Conservation (phyloP, 2,329 filamentous ascomycete genomes). For the Botrytis fabae region DNA sequence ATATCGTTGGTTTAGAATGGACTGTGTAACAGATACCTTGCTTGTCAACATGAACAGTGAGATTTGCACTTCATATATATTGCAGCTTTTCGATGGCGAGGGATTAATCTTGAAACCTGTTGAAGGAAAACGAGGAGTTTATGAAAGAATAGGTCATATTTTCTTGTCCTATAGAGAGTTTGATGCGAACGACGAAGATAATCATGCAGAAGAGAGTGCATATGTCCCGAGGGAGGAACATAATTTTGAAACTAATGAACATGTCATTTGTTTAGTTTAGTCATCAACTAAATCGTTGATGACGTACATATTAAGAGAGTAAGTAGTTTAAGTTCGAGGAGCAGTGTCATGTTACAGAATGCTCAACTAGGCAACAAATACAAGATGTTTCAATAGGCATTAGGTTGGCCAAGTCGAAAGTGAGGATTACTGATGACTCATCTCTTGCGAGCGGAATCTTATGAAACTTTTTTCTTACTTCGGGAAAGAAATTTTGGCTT, state of each 20-base stretch:
- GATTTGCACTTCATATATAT: neutral
- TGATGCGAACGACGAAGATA: neutral
- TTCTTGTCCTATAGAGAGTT: too few relatives aligned
- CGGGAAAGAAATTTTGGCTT: too few relatives aligned
- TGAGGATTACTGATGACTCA: too few relatives aligned
- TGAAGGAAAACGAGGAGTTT: neutral
- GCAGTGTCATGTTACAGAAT: too few relatives aligned
- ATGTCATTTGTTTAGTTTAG: neutral
- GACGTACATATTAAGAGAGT: accelerated
- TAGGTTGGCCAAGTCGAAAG: too few relatives aligned
- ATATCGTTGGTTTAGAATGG: too few relatives aligned
- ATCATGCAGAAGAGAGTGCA: neutral
- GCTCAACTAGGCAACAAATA: too few relatives aligned
- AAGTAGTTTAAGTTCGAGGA: accelerated
- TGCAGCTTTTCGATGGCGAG: accelerated
- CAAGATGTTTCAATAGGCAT: too few relatives aligned
- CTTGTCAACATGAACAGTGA: neutral
- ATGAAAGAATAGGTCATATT: neutral
- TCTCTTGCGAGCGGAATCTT: too few relatives aligned
- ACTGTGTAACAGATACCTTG: neutral
- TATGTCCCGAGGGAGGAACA: neutral
- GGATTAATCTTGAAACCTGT: neutral
- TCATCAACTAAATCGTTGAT: neutral
- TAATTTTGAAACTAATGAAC: neutral
- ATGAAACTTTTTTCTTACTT: too few relatives aligned